Base-by-base conservation (phyloP, 305 asterid species). In the Fraxinus albicans region DNA sequence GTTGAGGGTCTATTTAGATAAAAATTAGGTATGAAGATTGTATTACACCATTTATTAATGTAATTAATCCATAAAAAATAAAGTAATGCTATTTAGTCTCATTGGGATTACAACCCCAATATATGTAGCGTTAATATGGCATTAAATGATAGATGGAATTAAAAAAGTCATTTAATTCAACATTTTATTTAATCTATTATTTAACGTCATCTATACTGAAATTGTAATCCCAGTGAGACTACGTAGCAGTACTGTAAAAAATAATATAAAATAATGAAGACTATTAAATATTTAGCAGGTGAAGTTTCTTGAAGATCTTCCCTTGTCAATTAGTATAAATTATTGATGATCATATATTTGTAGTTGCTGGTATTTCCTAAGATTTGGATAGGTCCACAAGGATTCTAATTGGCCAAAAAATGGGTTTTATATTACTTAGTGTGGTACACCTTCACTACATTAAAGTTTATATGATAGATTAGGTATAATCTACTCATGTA, bases 361-460 rank as follows among this genome's bases (percentile, higher is more conserved):
- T 58, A 82, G 81, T 80, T 67, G 86, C 83, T 79, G 50, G 31
- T 58, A 42, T 44, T 82, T 60, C 77, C 70, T 34, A 79, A 85
- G 79, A 77, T 79, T 70, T 79, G 82, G 81, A 34, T 47, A 12
- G 82, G 84, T 77, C 86, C 82, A 38, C 86, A 38, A 38, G 34
- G 82, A 82, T 72, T 82, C 70, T 42, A 13, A 25, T 70, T 70
- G 76, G 76, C 40, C 36, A 70, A 70, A 29, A 29, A 70, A 63
- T 21, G 42, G 75, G 73, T 15, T 70, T 31, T 70, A 70, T 70
- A 29, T 31, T 70, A 70, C 76, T 70, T 70, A 12, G 76, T 31
- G 38, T 12, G 76, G 76, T 31, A 13, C 42, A 31, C 42, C 17
- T 31, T 13, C 76, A 31, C 76, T 6, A 70, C 9, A 63, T 9